Evolutionary conservation across 148 eudicot genomes (phyloP).

Genomic region (Persicaria maculosa): DNA sequence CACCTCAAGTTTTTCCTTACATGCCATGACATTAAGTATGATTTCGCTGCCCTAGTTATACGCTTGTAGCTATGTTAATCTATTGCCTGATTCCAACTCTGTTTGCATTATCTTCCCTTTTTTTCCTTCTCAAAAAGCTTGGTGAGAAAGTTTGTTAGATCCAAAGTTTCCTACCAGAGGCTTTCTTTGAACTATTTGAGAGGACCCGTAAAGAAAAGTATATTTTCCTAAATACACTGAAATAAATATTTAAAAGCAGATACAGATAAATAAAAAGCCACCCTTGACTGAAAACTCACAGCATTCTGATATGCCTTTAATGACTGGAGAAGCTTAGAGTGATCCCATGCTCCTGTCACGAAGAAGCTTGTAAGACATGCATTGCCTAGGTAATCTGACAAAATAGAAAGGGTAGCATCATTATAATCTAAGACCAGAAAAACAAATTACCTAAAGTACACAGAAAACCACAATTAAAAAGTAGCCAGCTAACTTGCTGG

Average conservation of each 20-base stretch:
- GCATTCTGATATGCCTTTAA: slow-evolving; percentile 93
- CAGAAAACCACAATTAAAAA: not conserved
- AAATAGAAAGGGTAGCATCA: slow-evolving; percentile 5
- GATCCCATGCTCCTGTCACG: slow-evolving; percentile 86
- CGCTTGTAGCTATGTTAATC: not conserved
- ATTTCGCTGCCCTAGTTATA: not conserved
- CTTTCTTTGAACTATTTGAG: not conserved
- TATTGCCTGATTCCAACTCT: not conserved
- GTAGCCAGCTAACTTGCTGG: slow-evolving; percentile 3
- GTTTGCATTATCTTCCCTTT: not conserved
- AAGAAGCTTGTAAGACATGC: slow-evolving; percentile 88
- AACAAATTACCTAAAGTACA: not conserved
- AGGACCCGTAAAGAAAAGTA: not conserved
- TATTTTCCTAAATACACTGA: not conserved
- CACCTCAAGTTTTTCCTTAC: not conserved
- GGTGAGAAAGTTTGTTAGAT: not conserved
- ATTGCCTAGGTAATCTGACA: slow-evolving; percentile 85
- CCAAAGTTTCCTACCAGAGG: not conserved
- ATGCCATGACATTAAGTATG: not conserved
- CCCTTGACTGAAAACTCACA: slow-evolving; percentile 38
- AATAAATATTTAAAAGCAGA: not conserved
- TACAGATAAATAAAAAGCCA: not conserved
- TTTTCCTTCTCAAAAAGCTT: slow-evolving; percentile 2
- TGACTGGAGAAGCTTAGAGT: slow-evolving; percentile 68
- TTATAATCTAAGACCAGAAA: not conserved